phyloP scores from a whole-genome alignment of 192 early-diverging fungal species.

The Podila horticola region DNA sequence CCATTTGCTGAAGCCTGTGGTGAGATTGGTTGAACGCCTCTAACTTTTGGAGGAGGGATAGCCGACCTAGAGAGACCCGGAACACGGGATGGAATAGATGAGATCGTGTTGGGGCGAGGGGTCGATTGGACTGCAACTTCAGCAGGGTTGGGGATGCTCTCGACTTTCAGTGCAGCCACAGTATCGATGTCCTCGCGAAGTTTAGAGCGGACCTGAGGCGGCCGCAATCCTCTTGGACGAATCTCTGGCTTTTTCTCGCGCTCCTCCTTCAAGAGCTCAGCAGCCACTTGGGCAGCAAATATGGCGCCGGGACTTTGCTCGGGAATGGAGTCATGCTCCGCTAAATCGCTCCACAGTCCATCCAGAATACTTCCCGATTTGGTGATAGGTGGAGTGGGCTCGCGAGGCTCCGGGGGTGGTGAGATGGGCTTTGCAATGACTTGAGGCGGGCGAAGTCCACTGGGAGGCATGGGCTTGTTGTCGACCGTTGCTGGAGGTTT shows the following conservation, averaged over 20 bases:
- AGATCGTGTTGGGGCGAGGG: neutral
- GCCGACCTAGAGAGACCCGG: neutral
- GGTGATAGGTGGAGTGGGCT: neutral
- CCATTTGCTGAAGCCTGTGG: neutral
- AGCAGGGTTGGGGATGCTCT: conserved; percentile 1
- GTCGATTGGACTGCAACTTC: neutral
- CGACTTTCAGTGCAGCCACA: conserved; percentile 18
- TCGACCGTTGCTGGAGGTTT: neutral
- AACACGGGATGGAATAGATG: neutral
- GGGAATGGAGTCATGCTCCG: conserved; percentile 24
- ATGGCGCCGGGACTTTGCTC: conserved; percentile 46
- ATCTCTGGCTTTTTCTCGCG: conserved; percentile 8
- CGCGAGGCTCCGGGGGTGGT: neutral
- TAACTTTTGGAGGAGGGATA: conserved; percentile 5
- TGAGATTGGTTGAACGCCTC: neutral
- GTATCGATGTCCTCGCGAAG: neutral
- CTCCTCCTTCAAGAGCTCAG: conserved; percentile 35
- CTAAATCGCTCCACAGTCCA: conserved; percentile 19
- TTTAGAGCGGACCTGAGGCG: neutral
- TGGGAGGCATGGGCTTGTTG: neutral
- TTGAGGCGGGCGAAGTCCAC: conserved; percentile 28
- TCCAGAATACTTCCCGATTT: conserved; percentile 31
- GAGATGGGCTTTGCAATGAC: conserved; percentile 11
- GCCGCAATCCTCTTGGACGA: conserved; percentile 11
- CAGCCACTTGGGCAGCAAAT: conserved; percentile 25